Evolutionary conservation across 1,284 basidiomycete genomes (phyloP).

Genomic region (Nidula niveotomentosa): DNA sequence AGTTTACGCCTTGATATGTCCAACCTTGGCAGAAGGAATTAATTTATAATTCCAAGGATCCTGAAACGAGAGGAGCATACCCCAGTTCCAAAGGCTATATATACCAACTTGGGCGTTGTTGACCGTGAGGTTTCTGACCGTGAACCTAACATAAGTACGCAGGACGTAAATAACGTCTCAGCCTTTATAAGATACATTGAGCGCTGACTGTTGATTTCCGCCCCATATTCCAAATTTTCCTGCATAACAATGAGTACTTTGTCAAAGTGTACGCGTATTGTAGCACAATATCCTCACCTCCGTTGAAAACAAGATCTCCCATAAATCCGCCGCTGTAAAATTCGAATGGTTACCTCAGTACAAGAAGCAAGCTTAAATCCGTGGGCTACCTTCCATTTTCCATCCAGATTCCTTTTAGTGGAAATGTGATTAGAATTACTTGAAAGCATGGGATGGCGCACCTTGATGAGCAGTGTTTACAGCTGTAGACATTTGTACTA

Average conservation of each 20-base stretch:
- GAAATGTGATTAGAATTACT: no score
- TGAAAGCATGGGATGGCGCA: slow-evolving; percentile 4
- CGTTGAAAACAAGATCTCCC: slow-evolving; percentile 69
- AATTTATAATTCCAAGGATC: slow-evolving; percentile 8
- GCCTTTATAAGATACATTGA: no score
- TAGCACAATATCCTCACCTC: slow-evolving; percentile 29
- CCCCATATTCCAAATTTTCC: slow-evolving; percentile 62
- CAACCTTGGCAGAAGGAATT: slow-evolving; percentile 37
- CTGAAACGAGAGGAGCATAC: slow-evolving; percentile 10
- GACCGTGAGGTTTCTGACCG: slow-evolving; percentile 45
- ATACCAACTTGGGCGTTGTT: slow-evolving; percentile 52
- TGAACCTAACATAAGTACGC: slow-evolving; percentile 26
- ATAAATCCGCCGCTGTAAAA: slow-evolving; percentile 62
- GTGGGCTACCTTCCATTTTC: slow-evolving; percentile 56
- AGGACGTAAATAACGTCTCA: no score
- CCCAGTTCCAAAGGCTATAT: slow-evolving; percentile 58
- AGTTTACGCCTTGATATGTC: slow-evolving; percentile 59
- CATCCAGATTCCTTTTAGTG: slow-evolving; percentile 57
- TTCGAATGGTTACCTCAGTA: neutral
- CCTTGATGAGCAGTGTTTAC: slow-evolving; percentile 62
- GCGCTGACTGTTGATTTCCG: slow-evolving; percentile 66
- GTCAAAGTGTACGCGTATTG: neutral
- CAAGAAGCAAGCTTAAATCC: neutral
- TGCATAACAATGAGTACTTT: neutral
- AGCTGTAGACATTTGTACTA: slow-evolving; percentile 63